Conservation (phyloP, 192 early-diverging fungal species). For the Pecoramyces ruminantium region DNA sequence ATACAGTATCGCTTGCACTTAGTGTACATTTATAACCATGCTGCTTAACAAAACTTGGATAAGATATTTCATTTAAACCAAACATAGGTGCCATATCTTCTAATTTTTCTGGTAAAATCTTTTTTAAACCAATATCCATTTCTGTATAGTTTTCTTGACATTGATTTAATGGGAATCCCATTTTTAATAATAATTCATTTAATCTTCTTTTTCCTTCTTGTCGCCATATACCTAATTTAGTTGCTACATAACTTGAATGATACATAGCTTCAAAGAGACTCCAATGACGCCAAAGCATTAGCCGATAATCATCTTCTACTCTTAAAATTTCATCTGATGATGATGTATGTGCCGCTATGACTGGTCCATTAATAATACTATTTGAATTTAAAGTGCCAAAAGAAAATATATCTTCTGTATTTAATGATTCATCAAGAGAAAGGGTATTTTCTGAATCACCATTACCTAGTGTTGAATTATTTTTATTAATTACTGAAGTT, state of each 20-base stretch:
- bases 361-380: background rate
- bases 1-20: constrained; percentile 65
- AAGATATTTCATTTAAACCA: constrained; percentile 58
- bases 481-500: constrained; percentile 6
- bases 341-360: constrained; percentile 12
- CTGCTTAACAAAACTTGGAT: constrained; percentile 57
- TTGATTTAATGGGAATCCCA: constrained; percentile 75
- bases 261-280: constrained; percentile 74
- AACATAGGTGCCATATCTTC: constrained; percentile 51
- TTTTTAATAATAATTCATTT: constrained; percentile 69
- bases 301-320: constrained; percentile 59
- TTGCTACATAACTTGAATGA: constrained; percentile 71
- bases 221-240: constrained; percentile 76
- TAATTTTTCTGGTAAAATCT: constrained; percentile 44
- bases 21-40: constrained; percentile 28
- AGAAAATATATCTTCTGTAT: background rate
- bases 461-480: background rate
- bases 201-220: constrained; percentile 61
- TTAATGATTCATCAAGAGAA: background rate
- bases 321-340: constrained; percentile 24
- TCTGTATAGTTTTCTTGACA: constrained; percentile 57
- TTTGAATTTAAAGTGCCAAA: background rate
- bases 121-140: constrained; percentile 33
- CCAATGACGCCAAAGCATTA: constrained; percentile 85
- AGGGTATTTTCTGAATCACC: background rate